Percentiles rank a stretch among this genome's conserved stretches.
Conservation (phyloP, 257 asterid species). For the Solanum sejunctum region DNA sequence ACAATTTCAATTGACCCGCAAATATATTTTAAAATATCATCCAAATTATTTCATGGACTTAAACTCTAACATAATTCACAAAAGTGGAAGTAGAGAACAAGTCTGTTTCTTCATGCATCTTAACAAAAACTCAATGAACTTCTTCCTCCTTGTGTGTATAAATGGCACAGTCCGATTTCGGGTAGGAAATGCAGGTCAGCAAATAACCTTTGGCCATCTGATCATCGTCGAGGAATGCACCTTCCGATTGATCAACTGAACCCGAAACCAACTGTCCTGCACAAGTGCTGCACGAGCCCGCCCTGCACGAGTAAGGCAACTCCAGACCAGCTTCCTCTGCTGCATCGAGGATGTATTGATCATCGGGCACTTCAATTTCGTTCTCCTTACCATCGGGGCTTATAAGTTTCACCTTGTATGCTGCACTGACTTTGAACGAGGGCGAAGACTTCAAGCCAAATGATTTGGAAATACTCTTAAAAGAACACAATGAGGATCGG, state of each 20-base stretch:
- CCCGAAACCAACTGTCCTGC: slow-evolving; percentile 20
- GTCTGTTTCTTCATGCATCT: neutral
- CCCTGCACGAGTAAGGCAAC: slow-evolving; percentile 32
- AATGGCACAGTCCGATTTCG: slow-evolving; percentile 25
- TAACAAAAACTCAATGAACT: slow-evolving; percentile 3
- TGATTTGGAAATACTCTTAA: slow-evolving; percentile 3
- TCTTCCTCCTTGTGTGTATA: slow-evolving; percentile 33
- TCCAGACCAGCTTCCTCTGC: slow-evolving; percentile 29
- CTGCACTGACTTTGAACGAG: slow-evolving; percentile 5
- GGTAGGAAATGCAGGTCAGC: slow-evolving; percentile 26
- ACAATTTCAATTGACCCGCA: neutral
- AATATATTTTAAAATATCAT: neutral
- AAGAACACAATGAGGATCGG: neutral
- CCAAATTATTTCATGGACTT: neutral
- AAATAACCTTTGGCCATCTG: slow-evolving; percentile 26
- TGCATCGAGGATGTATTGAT: slow-evolving; percentile 25
- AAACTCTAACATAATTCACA: neutral
- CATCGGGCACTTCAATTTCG: slow-evolving; percentile 26
- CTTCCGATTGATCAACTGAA: slow-evolving; percentile 32
- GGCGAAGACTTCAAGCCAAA: slow-evolving; percentile 5
- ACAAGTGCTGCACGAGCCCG: slow-evolving; percentile 35
- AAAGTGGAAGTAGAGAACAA: neutral
- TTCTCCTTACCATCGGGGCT: slow-evolving; percentile 20
- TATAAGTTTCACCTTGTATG: slow-evolving; percentile 31
- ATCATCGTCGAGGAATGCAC: slow-evolving; percentile 22